A percentile compares a stretch with the other conserved stretches of the same genome.
Evolutionary conservation across 495 filamentous ascomycete genomes (phyloP).

Genomic region (Aspergillus homomorphus): DNA sequence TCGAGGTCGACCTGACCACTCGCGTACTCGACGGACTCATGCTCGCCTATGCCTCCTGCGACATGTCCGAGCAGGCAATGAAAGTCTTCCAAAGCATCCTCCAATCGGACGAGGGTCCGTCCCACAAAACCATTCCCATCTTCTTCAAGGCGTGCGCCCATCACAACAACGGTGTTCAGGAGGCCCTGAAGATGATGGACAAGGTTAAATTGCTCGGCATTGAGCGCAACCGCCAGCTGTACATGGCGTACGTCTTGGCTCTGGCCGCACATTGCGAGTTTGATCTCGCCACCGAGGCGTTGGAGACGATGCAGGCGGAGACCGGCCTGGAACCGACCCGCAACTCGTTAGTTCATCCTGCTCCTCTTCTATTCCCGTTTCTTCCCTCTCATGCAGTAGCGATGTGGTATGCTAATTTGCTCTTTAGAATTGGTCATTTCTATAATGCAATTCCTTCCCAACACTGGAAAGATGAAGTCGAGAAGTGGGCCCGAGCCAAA

Average conservation of each 20-base stretch:
- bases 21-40: slow-evolving; percentile 77
- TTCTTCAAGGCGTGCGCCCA: slow-evolving; percentile 74
- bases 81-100: slow-evolving; percentile 80
- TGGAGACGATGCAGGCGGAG: slow-evolving; percentile 62
- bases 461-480: slow-evolving; percentile 61
- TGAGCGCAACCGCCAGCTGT: slow-evolving; percentile 66
- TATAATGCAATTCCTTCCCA: slow-evolving; percentile 66
- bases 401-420: slow-evolving; percentile 18
- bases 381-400: background rate
- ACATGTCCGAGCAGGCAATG: slow-evolving; percentile 59
- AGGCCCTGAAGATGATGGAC: slow-evolving; percentile 70
- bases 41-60: slow-evolving; percentile 73
- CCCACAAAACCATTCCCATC: slow-evolving; percentile 70
- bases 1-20: slow-evolving; percentile 71
- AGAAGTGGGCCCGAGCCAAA: slow-evolving; percentile 63
- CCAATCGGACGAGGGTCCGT: slow-evolving; percentile 74
- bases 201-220: slow-evolving; percentile 73
- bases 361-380: background rate
- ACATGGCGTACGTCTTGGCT: slow-evolving; percentile 69
- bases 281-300: slow-evolving; percentile 58
- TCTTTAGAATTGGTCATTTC: slow-evolving; percentile 60
- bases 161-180: slow-evolving; percentile 55
- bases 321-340: slow-evolving; percentile 61
- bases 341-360: slow-evolving; percentile 61
- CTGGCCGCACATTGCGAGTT: slow-evolving; percentile 66